Conservation (phyloP, 257 asterid species). For the Buddleja alternifolia region DNA sequence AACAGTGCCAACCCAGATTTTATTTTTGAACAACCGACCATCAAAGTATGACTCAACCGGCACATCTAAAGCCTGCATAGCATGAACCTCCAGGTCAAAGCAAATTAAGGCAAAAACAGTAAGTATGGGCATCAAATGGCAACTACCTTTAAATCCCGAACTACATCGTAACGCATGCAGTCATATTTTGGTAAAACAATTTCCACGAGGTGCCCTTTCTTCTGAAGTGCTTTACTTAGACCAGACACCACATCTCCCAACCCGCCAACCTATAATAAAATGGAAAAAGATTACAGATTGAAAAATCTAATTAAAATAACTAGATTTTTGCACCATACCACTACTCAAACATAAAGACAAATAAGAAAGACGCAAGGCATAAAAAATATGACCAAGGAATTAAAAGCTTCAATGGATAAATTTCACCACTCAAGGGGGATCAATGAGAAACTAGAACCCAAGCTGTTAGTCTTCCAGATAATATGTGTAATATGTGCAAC, state of each 20-base stretch:
- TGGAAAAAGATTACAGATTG: neutral
- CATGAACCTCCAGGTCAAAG: slow-evolving; percentile 25
- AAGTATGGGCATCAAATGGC: slow-evolving; percentile 20
- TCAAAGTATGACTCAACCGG: slow-evolving; percentile 91
- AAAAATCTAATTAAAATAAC: neutral
- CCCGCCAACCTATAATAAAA: slow-evolving; percentile 81
- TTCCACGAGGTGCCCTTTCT: slow-evolving; percentile 95
- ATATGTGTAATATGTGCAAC: neutral
- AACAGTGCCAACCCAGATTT: slow-evolving; percentile 93
- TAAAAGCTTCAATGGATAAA: slow-evolving; percentile 3
- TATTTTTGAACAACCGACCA: slow-evolving; percentile 76
- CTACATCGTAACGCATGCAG: slow-evolving; percentile 75
- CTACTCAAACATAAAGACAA: slow-evolving; percentile 18
- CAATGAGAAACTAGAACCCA: neutral
- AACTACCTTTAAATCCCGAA: slow-evolving; percentile 70
- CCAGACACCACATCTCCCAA: slow-evolving; percentile 97
- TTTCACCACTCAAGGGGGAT: slow-evolving; percentile 1
- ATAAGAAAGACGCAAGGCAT: neutral
- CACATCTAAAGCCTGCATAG: slow-evolving; percentile 77
- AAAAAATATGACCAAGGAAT: neutral
- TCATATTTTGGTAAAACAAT: slow-evolving; percentile 91
- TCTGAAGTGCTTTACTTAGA: slow-evolving; percentile 91
- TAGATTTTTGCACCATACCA: slow-evolving; percentile 21
- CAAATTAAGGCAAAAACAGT: slow-evolving; percentile 21
- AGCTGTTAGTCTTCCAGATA: neutral